These are phyloP conservation scores for Heterobasidion parviporum DNA, from an alignment of 1,284 basidiomycete genomes.

Conservation along the genomic window DNA sequence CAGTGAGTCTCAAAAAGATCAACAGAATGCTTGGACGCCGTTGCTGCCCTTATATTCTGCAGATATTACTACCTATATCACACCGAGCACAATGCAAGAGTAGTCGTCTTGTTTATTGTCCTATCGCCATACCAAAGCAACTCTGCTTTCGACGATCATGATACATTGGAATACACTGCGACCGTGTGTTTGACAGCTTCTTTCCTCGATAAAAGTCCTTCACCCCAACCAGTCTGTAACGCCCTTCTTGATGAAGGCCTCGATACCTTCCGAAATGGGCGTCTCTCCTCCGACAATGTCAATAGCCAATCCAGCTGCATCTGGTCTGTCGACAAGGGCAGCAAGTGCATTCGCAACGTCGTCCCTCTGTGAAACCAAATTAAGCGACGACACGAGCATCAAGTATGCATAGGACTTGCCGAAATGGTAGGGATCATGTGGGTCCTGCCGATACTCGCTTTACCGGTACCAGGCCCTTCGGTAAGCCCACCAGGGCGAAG, in stretches of 20 bases:
- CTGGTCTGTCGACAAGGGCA: conserved; percentile 43
- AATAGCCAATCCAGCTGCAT: conserved; percentile 53
- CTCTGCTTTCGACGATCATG: too few species aligned
- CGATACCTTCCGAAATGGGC: conserved; percentile 38
- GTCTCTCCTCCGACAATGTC: conserved; percentile 56
- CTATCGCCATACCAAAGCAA: too few species aligned
- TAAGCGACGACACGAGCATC: not conserved
- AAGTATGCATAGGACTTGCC: not conserved
- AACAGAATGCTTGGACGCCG: too few species aligned
- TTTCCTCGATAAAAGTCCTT: not conserved
- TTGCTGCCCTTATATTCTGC: too few species aligned
- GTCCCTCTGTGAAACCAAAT: conserved; percentile 35
- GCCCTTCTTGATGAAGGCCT: conserved; percentile 40
- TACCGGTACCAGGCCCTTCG: conserved; percentile 46
- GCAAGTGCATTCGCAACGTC: conserved; percentile 55
- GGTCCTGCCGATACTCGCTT: conserved; percentile 46
- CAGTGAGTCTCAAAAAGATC: too few species aligned
- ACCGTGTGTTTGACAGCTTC: not conserved
- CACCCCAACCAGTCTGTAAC: conserved; percentile 30
- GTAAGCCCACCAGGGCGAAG: conserved; percentile 57
- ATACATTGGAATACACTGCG: not conserved
- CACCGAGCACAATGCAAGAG: too few species aligned
- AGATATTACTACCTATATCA: too few species aligned
- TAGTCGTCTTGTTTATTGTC: too few species aligned
- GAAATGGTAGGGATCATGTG: conserved; percentile 26